These are phyloP conservation scores for Neopestalotiopsis sp. DNA, from an alignment of 2,329 filamentous ascomycete species.

Conservation along the genomic window DNA sequence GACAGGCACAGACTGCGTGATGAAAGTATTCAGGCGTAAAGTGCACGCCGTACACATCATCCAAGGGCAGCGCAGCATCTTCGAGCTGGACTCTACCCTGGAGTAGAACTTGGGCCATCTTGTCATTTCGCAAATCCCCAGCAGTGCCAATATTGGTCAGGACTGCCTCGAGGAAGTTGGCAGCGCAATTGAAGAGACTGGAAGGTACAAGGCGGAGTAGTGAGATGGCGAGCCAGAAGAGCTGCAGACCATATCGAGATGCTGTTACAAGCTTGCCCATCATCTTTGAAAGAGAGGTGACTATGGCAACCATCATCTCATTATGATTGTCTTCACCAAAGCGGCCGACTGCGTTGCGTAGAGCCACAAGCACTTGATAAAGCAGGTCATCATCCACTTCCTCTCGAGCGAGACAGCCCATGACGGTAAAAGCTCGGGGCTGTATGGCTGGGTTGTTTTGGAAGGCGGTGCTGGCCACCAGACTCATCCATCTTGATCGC, in stretches of 20 bases:
- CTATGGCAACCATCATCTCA: conserved; percentile 72
- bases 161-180: conserved; percentile 68
- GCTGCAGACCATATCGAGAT: conserved; percentile 70
- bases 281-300: conserved; percentile 72
- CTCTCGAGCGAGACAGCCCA: conserved; percentile 73
- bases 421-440: conserved; percentile 71
- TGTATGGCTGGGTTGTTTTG: conserved; percentile 76
- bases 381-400: conserved; percentile 74
- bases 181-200: conserved; percentile 68
- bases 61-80: conserved; percentile 64
- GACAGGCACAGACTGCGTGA: conserved; percentile 67
- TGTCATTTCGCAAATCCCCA: conserved; percentile 62
- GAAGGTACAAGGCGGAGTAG: conserved; percentile 68
- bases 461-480: conserved; percentile 74
- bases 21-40: conserved; percentile 70
- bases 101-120: conserved; percentile 64
- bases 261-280: conserved; percentile 70
- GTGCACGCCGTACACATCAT: conserved; percentile 69
- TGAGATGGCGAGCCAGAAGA: conserved; percentile 74
- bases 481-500: conserved; percentile 75
- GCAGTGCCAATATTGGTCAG: conserved; percentile 67
- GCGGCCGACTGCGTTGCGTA: conserved; percentile 67
- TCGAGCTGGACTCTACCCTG: conserved; percentile 66
- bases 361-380: conserved; percentile 72
- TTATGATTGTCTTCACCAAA: conserved; percentile 68